Base-by-base conservation (phyloP, 495 filamentous ascomycete species). In the Hyaloscypha hepaticicola region DNA sequence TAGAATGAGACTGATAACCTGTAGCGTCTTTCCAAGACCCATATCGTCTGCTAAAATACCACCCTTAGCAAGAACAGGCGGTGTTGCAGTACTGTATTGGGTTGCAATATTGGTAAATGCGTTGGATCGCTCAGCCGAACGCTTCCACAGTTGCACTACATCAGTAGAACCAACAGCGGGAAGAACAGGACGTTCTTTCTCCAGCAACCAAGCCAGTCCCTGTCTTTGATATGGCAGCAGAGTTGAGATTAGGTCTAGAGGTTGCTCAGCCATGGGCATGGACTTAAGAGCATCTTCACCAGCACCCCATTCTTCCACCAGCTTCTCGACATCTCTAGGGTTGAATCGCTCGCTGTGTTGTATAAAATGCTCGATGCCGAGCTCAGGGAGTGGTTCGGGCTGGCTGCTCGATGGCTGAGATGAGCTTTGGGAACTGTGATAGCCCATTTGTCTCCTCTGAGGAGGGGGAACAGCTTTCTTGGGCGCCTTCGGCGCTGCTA, bases 1-100 rank as follows among this genome's bases (percentile, higher is more conserved):
- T 66, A 92, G 74, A 49, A 97, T 89, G 29, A 96, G 72, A 58
- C 90, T 88, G 62, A 97, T 95, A 45, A 92, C 84, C 73, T 96
- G 90, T 7, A 97, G 80, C 1, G 93, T 97, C 76, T 98, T 97
- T 16, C 93, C 93, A 6, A 97, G 78, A 55, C 93, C 93, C 93
- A 97, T 97, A 67, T 97, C 93, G 73, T 97, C 93, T 26, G 91
- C 91, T 14, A 96, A 78, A 33, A 97, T 90, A 34, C 92, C 93
- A 51, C 93, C 94, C 67, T 87, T 90, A 1, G 89, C 84, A 22
- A 97, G 78, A 4, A 71, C 68, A 0, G 92, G 91, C 2, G 77
- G 73, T 5, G 72, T 73, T 1, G 72, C 72, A 2, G 83, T 85
- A 0, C 86, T 82, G 70, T 85, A 93, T 66, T 89, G 87, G 2